Conservation (phyloP, 2,329 filamentous ascomycete genomes). For the Biscogniauxia marginata region DNA sequence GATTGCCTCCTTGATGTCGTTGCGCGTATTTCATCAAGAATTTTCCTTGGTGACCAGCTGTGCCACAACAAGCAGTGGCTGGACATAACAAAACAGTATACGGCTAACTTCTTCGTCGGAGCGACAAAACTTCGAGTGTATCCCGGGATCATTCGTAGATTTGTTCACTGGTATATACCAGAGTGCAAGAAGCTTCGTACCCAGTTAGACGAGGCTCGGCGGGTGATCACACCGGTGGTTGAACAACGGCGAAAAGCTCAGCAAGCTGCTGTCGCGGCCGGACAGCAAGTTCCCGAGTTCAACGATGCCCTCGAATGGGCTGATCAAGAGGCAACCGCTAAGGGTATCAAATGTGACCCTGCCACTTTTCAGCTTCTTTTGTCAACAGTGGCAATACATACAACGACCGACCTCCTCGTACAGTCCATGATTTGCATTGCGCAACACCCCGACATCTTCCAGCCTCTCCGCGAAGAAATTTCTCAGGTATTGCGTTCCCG, state of each 20-base stretch:
- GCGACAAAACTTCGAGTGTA: conserved; percentile 36
- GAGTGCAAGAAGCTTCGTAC: conserved; percentile 33
- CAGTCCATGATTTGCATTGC: conserved; percentile 41
- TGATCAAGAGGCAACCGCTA: conserved; percentile 30
- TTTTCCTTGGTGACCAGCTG: conserved; percentile 44
- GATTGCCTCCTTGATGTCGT: conserved; percentile 37
- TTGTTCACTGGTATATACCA: conserved; percentile 45
- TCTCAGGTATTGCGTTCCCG: conserved; percentile 18
- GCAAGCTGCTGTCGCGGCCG: conserved; percentile 14
- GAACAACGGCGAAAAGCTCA: conserved; percentile 20
- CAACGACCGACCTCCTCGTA: conserved; percentile 33
- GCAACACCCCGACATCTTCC: conserved; percentile 39
- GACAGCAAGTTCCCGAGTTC: conserved; percentile 15
- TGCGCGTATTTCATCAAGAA: conserved; percentile 43
- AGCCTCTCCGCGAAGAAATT: conserved; percentile 43
- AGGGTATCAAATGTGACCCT: conserved; percentile 30
- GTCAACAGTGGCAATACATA: conserved; percentile 37
- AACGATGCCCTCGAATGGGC: conserved; percentile 41
- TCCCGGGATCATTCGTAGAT: conserved; percentile 35
- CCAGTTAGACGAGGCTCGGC: conserved; percentile 27
- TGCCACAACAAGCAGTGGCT: conserved; percentile 46
- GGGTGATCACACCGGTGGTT: conserved; percentile 22
- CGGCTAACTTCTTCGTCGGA: conserved; percentile 33
- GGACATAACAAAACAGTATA: conserved; percentile 37
- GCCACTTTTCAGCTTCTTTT: conserved; percentile 31